These are phyloP conservation scores for Populus alba DNA, from an alignment of 345 rosid genomes.

Conservation along the genomic window DNA sequence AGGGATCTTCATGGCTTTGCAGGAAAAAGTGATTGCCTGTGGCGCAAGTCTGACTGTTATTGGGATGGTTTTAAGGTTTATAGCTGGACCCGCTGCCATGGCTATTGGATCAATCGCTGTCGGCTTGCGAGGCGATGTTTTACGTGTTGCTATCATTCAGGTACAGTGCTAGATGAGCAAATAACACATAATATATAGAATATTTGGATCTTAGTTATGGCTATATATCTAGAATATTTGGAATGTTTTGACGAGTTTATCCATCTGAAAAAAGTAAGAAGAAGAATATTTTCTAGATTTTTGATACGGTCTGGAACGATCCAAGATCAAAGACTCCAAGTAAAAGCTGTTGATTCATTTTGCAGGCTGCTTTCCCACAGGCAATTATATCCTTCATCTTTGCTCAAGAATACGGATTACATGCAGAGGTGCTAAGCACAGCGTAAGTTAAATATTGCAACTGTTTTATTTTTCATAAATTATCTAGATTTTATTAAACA, in stretches of 20 bases:
- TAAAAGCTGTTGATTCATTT: not conserved
- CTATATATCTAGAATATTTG: too few relatives aligned
- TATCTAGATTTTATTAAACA: not conserved
- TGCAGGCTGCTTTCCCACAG: conserved; percentile 77
- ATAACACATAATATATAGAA: too few relatives aligned
- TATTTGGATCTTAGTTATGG: too few relatives aligned
- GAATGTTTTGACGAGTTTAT: too few relatives aligned
- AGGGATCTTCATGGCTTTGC: conserved; percentile 90
- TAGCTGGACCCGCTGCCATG: conserved; percentile 76
- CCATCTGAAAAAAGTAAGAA: too few relatives aligned
- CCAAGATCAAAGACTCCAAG: not conserved
- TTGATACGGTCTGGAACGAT: not conserved
- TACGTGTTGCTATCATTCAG: conserved; percentile 74
- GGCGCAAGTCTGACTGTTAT: conserved; percentile 49
- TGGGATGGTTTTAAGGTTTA: conserved; percentile 63
- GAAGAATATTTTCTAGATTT: too few relatives aligned
- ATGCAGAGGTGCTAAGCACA: conserved; percentile 76
- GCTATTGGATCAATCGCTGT: conserved; percentile 61
- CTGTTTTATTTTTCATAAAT: not conserved
- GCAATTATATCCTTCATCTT: conserved; percentile 69
- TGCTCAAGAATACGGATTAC: conserved; percentile 74
- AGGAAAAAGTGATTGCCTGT: conserved; percentile 69
- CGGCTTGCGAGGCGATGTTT: conserved; percentile 65
- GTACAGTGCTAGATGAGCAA: conserved; percentile 6
- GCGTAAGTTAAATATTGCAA: conserved; percentile 47